Conservation (phyloP, 768 basidiomycete species). For the Dentipellis sp. region DNA sequence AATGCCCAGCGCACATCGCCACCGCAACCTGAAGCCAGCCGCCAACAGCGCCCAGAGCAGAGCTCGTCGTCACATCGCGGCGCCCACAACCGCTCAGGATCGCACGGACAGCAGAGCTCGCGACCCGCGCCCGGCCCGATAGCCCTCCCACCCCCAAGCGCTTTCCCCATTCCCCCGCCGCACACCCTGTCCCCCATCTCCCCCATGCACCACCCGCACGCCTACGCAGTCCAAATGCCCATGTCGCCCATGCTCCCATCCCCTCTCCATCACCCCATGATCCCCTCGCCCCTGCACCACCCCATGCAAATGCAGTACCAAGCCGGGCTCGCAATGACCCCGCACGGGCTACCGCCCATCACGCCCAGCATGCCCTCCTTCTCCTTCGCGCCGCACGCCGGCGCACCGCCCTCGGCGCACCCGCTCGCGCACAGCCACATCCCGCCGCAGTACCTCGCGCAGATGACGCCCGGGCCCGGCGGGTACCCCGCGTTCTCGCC, state of each 20-base stretch:
- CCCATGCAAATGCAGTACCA: constrained; percentile 18
- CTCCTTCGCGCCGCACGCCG: constrained; percentile 6
- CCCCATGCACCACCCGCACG: constrained; percentile 4
- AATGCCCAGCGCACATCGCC: too few relatives aligned
- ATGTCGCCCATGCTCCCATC: constrained; percentile 16
- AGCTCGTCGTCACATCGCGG: too few relatives aligned
- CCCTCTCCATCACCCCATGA: constrained; percentile 29
- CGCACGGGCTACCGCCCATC: constrained; percentile 82
- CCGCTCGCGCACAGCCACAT: too few relatives aligned
- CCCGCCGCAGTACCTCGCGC: too few relatives aligned
- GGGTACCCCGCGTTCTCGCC: constrained; percentile 48
- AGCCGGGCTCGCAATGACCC: constrained; percentile 39
- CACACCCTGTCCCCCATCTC: constrained; percentile 18
- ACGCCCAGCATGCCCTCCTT: constrained; percentile 98
- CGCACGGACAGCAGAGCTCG: not conserved
- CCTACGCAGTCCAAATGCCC: too few relatives aligned
- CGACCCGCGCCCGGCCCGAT: constrained; percentile 52
- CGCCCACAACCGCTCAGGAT: too few relatives aligned
- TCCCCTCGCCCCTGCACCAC: constrained; percentile 16
- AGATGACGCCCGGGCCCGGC: constrained; percentile 65
- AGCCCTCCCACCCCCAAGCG: constrained; percentile 50
- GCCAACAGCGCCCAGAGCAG: too few relatives aligned
- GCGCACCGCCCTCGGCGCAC: not conserved
- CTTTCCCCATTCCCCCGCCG: constrained; percentile 31
- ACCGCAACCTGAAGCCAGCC: too few relatives aligned